Conservation (phyloP, 371 early-diverging fungal genomes). For the Enterospora canceri region DNA sequence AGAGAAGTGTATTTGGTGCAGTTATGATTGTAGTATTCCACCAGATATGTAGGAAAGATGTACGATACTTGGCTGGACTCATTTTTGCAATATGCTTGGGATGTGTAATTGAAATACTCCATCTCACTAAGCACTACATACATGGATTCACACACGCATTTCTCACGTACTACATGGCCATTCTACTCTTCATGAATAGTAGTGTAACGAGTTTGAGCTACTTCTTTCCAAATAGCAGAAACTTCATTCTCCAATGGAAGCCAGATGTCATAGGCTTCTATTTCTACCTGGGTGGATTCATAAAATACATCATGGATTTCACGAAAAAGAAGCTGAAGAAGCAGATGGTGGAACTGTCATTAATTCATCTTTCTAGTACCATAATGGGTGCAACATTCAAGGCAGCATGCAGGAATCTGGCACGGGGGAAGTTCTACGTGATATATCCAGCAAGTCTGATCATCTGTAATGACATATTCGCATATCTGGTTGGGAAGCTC, state of each 20-base stretch:
- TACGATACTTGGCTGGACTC: not conserved
- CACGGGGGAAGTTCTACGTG: slow-evolving; percentile 87
- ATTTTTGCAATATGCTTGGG: not conserved
- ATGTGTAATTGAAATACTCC: not conserved
- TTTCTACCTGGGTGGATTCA: too few species aligned
- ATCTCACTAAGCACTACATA: not conserved
- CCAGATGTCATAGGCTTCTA: too few species aligned
- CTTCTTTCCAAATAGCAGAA: too few species aligned
- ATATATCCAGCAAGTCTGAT: slow-evolving; percentile 76
- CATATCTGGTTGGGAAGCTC: slow-evolving; percentile 84
- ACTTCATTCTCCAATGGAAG: too few species aligned
- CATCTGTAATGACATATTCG: slow-evolving; percentile 87
- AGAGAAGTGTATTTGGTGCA: not conserved
- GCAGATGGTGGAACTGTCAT: slow-evolving; percentile 80
- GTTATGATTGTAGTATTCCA: slow-evolving; percentile 7
- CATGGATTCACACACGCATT: not conserved
- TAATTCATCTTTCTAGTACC: slow-evolving; percentile 80
- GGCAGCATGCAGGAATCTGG: slow-evolving; percentile 79
- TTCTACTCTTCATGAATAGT: not conserved
- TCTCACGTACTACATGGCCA: not conserved
- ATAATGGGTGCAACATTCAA: slow-evolving; percentile 73
- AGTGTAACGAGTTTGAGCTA: too few species aligned
- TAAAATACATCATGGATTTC: too few species aligned
- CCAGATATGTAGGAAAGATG: not conserved
- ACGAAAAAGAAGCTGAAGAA: slow-evolving; percentile 64